A percentile compares a stretch with the other conserved stretches of the same genome.
Conservation (phyloP, 2,329 filamentous ascomycete genomes). For the Tolypocladium inflatum region DNA sequence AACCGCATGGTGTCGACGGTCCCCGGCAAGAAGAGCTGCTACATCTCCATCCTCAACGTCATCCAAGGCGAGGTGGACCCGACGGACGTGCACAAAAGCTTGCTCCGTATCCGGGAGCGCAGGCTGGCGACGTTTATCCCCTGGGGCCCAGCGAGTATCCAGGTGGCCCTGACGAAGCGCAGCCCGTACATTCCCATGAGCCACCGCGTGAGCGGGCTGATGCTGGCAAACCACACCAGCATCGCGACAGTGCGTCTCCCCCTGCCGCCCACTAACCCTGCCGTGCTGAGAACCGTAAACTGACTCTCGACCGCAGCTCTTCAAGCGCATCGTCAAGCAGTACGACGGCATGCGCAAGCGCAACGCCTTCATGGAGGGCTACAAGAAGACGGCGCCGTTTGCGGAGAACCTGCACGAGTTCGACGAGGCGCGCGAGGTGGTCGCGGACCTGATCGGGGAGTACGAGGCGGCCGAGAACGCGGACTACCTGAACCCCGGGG, state of each 20-base stretch:
- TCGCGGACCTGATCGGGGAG: conserved; percentile 82
- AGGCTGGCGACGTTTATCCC: conserved; percentile 94
- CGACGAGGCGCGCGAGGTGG: conserved; percentile 86
- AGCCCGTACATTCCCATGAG: conserved; percentile 93
- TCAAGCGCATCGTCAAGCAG: conserved; percentile 85
- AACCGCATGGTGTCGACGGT: conserved; percentile 98
- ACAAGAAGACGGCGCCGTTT: conserved; percentile 93
- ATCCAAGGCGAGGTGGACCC: conserved; percentile 98
- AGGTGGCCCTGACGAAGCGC: conserved; percentile 92
- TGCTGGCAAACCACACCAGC: conserved; percentile 96
- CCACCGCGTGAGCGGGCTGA: conserved; percentile 88
- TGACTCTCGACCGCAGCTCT: conserved; percentile 43
- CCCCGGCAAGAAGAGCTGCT: conserved; percentile 94
- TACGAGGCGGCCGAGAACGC: conserved; percentile 92
- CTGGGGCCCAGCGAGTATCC: conserved; percentile 95
- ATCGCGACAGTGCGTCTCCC: conserved; percentile 66
- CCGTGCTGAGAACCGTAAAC: background rate
- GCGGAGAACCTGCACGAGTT: conserved; percentile 88
- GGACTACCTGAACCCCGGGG: conserved; percentile 76
- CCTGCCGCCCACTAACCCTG: background rate
- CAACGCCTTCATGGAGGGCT: conserved; percentile 91
- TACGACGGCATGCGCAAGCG: conserved; percentile 93
- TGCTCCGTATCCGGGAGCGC: conserved; percentile 90
- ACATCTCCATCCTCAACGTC: conserved; percentile 97
- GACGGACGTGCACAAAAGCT: conserved; percentile 95